Base-by-base conservation (phyloP, 1,284 basidiomycete genomes). In the Rhodotorula sp. region DNA sequence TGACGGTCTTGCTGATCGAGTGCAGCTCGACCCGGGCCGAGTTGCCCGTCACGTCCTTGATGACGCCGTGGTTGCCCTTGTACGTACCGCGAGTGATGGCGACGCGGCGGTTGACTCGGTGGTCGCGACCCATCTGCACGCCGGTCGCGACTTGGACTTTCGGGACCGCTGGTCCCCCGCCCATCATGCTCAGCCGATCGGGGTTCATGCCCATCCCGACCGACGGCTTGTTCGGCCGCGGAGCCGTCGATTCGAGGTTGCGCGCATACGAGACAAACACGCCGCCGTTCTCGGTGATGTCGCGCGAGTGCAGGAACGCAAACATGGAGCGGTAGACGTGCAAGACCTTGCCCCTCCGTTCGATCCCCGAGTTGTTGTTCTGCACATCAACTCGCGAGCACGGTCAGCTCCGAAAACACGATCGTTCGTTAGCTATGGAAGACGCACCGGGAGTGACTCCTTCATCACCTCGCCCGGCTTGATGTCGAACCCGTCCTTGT, bases 291-390 rank as follows among this genome's bases (percentile, higher is more conserved):
- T 97, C 94, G 24, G 85, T 79, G 71, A 92, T 85, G 65, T 97
- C 94, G 54, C 95, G 89, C 79, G 95, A 96, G 83, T 95, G 89
- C 57, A 99, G 82, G 85, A 97, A 99, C 7, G 91, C 93, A 78
- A 90, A 95, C 81, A 92, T 89, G 0, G 93, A 95, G 79, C 96
- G 93, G 80, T 96, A 91, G 59, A 95, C 94, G 80, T 98, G 95
- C 65, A 99, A 83, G 15, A 99, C 91, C 70, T 89, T 88, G 67
- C 96, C 96, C 84, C 90, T 92, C n/a, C 95, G 90, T 66, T 85
- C 84, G 88, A 93, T 66, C 24, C 69, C 70, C 29, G 60, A 61
- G 53, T 62, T 62, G 66, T 77, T 67, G 51, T 65, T 66, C 62
- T 56, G 48, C 24, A 3, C 26, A 26, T 44, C 8, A 20, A 6